A percentile compares a stretch with the other conserved stretches of the same genome.
phyloP scores from a whole-genome alignment of 805 yeast genomes.

The Millerozyma miso region DNA sequence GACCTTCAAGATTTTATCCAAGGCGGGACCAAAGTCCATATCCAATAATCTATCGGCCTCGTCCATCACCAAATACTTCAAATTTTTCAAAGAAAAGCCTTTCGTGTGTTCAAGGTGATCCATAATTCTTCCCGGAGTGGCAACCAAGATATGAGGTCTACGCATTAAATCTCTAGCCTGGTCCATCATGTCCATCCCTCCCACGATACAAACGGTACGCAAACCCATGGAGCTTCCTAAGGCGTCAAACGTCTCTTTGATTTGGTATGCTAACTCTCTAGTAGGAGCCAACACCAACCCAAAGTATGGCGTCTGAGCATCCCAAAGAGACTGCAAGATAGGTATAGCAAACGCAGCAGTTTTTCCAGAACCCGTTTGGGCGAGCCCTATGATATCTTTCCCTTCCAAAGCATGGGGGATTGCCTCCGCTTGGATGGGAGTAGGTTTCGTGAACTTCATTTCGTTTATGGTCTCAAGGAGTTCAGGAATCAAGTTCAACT shows the following conservation, averaged over 20 bases:
- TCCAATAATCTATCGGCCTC: conserved; percentile 96
- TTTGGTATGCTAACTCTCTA: conserved; percentile 81
- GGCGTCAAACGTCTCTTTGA: conserved; percentile 93
- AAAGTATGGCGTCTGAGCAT: conserved; percentile 81
- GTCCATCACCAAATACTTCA: conserved; percentile 86
- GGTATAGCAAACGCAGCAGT: conserved; percentile 99
- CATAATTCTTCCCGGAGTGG: conserved; percentile 91
- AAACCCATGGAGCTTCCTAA: conserved; percentile 89
- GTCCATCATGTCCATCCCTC: conserved; percentile 98
- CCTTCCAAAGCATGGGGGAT: conserved; percentile 90
- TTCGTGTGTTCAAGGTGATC: conserved; percentile 92
- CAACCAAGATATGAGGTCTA: conserved; percentile 91
- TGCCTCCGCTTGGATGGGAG: conserved; percentile 90
- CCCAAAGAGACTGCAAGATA: conserved; percentile 84
- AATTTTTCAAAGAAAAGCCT: conserved; percentile 75
- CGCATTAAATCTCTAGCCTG: conserved; percentile 92
- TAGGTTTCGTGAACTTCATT: conserved; percentile 75
- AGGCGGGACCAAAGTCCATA: conserved; percentile 93
- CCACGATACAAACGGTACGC: conserved; percentile 84
- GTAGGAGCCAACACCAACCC: conserved; percentile 88
- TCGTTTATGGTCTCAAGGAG: conserved; percentile 73
- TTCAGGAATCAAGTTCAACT: conserved; percentile 69
- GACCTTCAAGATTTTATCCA: conserved; percentile 77
- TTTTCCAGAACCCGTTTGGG: conserved; percentile 97
- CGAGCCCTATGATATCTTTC: conserved; percentile 90